Conservation (phyloP, 441 rosid species). For the Populus hybrid region DNA sequence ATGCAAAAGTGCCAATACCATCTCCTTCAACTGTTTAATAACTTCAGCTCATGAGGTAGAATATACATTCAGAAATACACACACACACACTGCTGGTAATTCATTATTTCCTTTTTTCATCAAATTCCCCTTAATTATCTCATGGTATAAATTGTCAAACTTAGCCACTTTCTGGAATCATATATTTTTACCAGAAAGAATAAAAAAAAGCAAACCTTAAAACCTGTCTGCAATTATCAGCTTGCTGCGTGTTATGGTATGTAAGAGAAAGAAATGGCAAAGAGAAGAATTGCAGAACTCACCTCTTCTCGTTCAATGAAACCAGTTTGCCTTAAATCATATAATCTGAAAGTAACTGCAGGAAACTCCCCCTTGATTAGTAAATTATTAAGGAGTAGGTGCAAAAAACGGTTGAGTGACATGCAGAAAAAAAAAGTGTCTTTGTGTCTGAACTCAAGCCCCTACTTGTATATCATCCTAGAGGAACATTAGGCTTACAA, state of each 20-base stretch:
- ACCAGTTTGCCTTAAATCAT: slow-evolving; percentile 82
- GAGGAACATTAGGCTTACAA: slow-evolving; percentile 40
- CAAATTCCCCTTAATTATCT: background rate
- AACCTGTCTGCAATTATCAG: background rate
- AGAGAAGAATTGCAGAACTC: slow-evolving; percentile 18
- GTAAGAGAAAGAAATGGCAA: background rate
- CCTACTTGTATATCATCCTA: background rate
- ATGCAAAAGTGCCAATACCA: slow-evolving; percentile 82
- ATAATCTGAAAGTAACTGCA: slow-evolving; percentile 85
- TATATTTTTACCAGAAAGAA: background rate
- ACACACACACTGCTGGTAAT: background rate
- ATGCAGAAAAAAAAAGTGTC: no score
- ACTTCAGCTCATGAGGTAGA: slow-evolving; percentile 1
- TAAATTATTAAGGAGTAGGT: background rate
- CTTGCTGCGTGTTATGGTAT: background rate
- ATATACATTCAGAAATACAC: background rate
- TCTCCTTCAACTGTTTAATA: slow-evolving; percentile 61
- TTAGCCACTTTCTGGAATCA: background rate
- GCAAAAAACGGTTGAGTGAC: background rate
- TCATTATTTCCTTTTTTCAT: background rate
- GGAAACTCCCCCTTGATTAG: slow-evolving; percentile 11
- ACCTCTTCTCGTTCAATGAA: slow-evolving; percentile 89
- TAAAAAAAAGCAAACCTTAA: no score
- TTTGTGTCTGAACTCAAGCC: background rate
- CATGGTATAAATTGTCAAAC: background rate